These are phyloP conservation scores for Didymella sp. DNA, from an alignment of 2,329 filamentous ascomycete genomes.

Conservation along the genomic window DNA sequence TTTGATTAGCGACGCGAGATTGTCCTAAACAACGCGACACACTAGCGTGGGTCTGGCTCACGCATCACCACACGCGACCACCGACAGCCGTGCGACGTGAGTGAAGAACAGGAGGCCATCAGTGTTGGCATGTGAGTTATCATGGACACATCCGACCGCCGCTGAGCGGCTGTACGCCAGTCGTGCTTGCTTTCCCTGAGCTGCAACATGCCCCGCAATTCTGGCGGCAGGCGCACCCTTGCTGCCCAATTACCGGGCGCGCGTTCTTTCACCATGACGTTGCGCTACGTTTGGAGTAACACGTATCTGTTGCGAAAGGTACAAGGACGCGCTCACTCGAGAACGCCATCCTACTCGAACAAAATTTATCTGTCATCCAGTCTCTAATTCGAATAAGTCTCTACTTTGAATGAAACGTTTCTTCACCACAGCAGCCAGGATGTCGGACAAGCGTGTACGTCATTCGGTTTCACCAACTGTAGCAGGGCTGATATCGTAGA, in stretches of 20 bases:
- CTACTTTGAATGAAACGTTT: slow-evolving; percentile 31
- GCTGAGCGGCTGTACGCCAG: not conserved
- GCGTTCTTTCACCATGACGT: slow-evolving; percentile 25
- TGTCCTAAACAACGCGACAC: slow-evolving; percentile 37
- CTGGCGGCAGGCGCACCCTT: slow-evolving; percentile 4
- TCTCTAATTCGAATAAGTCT: slow-evolving; percentile 21
- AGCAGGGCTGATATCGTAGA: slow-evolving; percentile 45
- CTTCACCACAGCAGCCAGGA: slow-evolving; percentile 39
- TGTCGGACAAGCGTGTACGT: slow-evolving; percentile 47
- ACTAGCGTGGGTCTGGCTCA: slow-evolving; percentile 29
- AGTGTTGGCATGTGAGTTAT: not conserved
- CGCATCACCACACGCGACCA: slow-evolving; percentile 17
- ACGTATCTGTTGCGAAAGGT: not conserved
- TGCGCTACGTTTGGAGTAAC: slow-evolving; percentile 1
- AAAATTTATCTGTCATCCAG: not conserved
- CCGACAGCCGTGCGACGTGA: not conserved
- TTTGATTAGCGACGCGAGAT: slow-evolving; percentile 39
- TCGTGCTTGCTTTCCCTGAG: slow-evolving; percentile 11
- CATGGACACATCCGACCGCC: not conserved
- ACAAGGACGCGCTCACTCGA: not conserved
- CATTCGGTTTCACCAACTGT: slow-evolving; percentile 10
- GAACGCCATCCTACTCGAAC: not conserved
- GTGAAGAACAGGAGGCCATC: not conserved
- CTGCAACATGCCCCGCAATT: slow-evolving; percentile 6
- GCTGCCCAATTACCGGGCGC: slow-evolving; percentile 13